Conservation (phyloP, 306 rosid species). For the Pueraria montana region DNA sequence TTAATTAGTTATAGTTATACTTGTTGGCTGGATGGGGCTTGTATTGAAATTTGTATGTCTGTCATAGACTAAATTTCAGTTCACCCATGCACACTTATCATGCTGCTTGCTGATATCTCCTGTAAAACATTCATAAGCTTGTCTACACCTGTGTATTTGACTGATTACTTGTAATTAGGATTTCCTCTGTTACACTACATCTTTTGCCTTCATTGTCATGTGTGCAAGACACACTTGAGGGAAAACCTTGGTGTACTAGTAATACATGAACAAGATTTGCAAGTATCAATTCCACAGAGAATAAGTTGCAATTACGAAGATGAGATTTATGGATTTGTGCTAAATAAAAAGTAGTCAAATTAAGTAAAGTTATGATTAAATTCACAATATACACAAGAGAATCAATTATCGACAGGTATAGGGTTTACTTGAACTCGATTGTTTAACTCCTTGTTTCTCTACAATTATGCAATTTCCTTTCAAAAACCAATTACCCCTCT, state of each 20-base stretch:
- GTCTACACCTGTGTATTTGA: not conserved
- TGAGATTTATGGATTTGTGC: not conserved
- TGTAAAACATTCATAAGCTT: not conserved
- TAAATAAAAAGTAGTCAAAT: not conserved
- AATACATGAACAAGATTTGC: not conserved
- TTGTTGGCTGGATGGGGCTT: too few species aligned
- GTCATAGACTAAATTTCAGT: not conserved
- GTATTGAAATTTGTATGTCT: too few species aligned
- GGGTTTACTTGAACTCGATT: not conserved
- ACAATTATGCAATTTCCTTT: not conserved
- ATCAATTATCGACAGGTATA: not conserved
- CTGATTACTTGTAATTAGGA: conserved; percentile 5
- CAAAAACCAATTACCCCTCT: not conserved
- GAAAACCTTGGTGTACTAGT: not conserved
- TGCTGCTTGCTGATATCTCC: not conserved
- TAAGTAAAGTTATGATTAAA: not conserved
- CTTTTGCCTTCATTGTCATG: not conserved
- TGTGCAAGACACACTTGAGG: not conserved
- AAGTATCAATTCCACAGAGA: not conserved
- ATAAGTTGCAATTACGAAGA: not conserved
- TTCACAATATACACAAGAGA: not conserved
- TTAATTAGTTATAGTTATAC: not conserved
- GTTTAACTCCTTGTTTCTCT: not conserved
- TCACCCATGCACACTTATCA: not conserved
- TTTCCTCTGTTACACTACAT: not conserved